phyloP scores from a whole-genome alignment of 2,329 filamentous ascomycete genomes.

The Epichloe uncinata region DNA sequence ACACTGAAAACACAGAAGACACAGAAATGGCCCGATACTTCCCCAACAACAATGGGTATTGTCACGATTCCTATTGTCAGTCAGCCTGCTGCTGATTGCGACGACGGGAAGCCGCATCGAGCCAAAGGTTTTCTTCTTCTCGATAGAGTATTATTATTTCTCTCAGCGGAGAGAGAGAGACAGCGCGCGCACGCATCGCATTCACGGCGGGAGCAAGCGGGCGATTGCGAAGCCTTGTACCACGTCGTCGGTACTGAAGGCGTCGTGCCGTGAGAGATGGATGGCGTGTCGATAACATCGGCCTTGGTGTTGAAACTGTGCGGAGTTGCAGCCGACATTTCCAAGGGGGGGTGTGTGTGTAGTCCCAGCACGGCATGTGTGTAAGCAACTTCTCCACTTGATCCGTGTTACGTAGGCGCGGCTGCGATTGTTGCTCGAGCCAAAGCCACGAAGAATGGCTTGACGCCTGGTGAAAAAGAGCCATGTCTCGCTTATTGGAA shows the following conservation, averaged over 20 bases:
- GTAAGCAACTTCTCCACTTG: too few species aligned
- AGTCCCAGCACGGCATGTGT: not conserved
- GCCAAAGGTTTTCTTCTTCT: not conserved
- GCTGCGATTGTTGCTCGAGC: not conserved
- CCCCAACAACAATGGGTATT: not conserved
- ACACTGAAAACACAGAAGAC: too few species aligned
- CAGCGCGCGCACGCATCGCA: not conserved
- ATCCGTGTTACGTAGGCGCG: not conserved
- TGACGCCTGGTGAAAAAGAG: not conserved
- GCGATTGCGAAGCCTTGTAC: not conserved
- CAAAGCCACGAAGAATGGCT: not conserved
- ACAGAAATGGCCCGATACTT: too few species aligned
- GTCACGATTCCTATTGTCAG: not conserved
- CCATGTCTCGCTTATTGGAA: too few species aligned
- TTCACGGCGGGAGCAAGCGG: not conserved
- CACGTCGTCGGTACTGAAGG: constrained; percentile 1
- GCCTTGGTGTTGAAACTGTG: not conserved
- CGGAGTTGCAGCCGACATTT: not conserved
- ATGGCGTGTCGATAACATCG: not conserved
- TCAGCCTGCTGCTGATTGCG: not conserved
- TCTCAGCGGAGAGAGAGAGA: not conserved
- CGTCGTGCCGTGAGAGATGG: not conserved
- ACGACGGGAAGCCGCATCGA: not conserved
- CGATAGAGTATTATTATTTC: not conserved
- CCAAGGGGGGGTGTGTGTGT: not conserved